Percentiles rank a stretch among this genome's conserved stretches.
Conservation (phyloP, 164 flowering plant genomes). For the Houttuynia cordata region DNA sequence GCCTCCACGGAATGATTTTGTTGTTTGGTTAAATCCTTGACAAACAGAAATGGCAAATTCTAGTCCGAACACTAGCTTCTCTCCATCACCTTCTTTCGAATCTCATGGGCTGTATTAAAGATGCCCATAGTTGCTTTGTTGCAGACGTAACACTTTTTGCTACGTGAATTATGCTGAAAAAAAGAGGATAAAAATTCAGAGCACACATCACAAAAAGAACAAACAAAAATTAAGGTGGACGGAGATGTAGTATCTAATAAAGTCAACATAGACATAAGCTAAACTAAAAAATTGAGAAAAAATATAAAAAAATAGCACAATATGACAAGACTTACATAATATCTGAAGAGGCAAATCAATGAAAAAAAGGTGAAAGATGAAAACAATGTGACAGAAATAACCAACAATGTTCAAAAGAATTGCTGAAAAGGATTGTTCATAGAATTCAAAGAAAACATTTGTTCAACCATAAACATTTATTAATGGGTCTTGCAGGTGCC, state of each 20-base stretch:
- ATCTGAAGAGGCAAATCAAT: neutral
- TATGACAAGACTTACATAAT: neutral
- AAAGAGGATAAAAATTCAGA: neutral
- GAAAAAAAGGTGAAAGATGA: too few relatives aligned
- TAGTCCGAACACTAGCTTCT: neutral
- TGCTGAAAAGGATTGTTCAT: too few relatives aligned
- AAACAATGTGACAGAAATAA: too few relatives aligned
- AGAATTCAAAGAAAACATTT: neutral
- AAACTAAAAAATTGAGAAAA: too few relatives aligned
- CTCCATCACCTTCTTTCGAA: conserved; percentile 55
- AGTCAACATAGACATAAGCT: neutral
- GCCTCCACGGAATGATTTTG: too few relatives aligned
- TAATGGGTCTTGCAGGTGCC: neutral
- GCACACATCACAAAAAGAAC: neutral
- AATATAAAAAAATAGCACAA: too few relatives aligned
- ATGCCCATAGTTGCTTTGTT: conserved; percentile 77
- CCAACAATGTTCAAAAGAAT: neutral
- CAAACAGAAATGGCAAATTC: neutral
- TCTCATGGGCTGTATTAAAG: conserved; percentile 87
- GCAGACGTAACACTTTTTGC: conserved; percentile 92
- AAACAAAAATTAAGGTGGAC: neutral
- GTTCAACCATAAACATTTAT: neutral
- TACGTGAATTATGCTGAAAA: conserved; percentile 77
- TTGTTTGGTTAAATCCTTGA: neutral
- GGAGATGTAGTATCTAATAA: neutral